Evolutionary conservation across 768 basidiomycete species (phyloP).

Genomic region (Boletus sp.): DNA sequence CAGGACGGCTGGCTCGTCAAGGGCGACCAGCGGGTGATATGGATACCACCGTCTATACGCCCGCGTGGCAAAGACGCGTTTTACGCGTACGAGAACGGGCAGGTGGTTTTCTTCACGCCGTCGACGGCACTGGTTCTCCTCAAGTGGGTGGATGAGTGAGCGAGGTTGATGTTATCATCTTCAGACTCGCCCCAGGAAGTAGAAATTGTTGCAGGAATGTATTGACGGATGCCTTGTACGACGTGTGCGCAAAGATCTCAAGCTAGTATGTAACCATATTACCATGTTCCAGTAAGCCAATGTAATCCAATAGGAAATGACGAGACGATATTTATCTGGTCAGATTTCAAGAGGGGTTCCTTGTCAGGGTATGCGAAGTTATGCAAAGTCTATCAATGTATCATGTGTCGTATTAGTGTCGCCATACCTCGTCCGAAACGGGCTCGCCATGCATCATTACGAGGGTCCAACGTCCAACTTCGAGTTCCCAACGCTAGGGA

Average conservation of each 20-base stretch:
- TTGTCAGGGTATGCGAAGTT: not conserved
- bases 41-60: constrained; percentile 2
- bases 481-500: not conserved
- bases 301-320: too few species aligned
- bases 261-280: too few species aligned
- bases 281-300: too few species aligned
- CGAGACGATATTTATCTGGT: too few species aligned
- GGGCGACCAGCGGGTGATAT: constrained; percentile 16
- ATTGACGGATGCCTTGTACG: not conserved
- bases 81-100: constrained; percentile 9
- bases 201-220: not conserved
- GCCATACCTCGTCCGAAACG: not conserved
- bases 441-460: constrained; percentile 1
- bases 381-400: constrained; percentile 1
- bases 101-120: not conserved
- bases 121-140: not conserved
- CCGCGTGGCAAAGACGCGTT: constrained; percentile 8
- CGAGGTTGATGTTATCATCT: not conserved
- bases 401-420: not conserved
- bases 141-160: not conserved
- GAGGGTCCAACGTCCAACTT: not conserved
- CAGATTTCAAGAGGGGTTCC: not conserved
- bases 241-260: too few species aligned
- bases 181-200: not conserved
- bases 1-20: constrained; percentile 23